A percentile compares a stretch with the other conserved stretches of the same genome.
These are phyloP conservation scores for Hsuehochloa calcarea DNA, from an alignment of 176 grass and related monocot species.

Conservation along the genomic window DNA sequence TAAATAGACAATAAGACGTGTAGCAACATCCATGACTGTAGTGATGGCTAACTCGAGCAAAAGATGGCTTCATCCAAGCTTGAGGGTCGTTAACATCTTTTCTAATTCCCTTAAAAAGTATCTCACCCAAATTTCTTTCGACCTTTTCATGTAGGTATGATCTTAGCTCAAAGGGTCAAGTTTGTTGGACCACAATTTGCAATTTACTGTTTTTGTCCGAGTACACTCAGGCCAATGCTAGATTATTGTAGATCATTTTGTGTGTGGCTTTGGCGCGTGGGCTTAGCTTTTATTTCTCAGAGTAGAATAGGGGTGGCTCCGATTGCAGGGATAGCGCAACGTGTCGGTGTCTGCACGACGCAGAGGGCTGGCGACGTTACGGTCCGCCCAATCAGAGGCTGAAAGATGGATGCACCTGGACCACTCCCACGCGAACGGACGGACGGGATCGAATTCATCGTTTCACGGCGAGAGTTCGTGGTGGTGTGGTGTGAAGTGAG, in stretches of 20 bases:
- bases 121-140: not conserved
- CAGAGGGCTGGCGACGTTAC: not conserved
- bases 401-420: conserved; percentile 2
- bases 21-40: not conserved
- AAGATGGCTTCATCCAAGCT: not conserved
- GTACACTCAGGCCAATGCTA: no score
- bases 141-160: no score
- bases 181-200: no score
- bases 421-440: conserved; percentile 4
- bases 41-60: not conserved
- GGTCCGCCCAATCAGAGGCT: not conserved
- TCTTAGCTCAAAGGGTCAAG: no score
- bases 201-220: no score
- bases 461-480: not conserved
- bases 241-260: not conserved
- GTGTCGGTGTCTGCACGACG: conserved; percentile 43
- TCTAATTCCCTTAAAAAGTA: not conserved
- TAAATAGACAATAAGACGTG: not conserved
- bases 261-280: conserved; percentile 19
- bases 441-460: not conserved
- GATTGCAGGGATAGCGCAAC: conserved; percentile 20
- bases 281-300: not conserved
- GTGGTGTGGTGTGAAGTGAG: not conserved
- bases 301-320: not conserved
- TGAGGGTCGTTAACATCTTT: not conserved